Evolutionary conservation across 371 early-diverging fungal species (phyloP).

Genomic region (Saksenaea oblongispora): DNA sequence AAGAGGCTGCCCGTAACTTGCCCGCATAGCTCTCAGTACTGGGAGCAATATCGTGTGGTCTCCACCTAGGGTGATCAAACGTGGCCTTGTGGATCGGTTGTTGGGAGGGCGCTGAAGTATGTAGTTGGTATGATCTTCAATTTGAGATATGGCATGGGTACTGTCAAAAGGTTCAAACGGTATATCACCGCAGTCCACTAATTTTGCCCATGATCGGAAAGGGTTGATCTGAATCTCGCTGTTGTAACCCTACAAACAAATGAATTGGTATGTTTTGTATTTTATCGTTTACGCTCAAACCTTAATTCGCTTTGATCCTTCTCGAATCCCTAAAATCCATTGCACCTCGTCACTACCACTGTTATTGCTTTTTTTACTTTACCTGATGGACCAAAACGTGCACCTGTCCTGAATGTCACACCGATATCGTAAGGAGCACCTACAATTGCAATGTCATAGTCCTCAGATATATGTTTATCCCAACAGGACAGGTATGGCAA

Average conservation of each 20-base stretch:
- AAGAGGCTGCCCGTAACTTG: constrained; percentile 26
- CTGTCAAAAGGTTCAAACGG: constrained; percentile 49
- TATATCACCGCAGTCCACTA: constrained; percentile 36
- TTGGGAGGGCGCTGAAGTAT: constrained; percentile 35
- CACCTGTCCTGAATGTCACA: constrained; percentile 23
- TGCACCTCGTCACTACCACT: not conserved
- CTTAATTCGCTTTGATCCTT: constrained; percentile 19
- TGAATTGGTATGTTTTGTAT: not conserved
- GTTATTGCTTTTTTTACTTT: not conserved
- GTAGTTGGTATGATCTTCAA: constrained; percentile 35
- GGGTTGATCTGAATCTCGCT: constrained; percentile 23
- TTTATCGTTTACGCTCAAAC: not conserved
- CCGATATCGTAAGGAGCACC: constrained; percentile 33
- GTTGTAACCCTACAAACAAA: constrained; percentile 20
- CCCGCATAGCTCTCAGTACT: constrained; percentile 19
- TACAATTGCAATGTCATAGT: constrained; percentile 30
- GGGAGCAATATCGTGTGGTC: constrained; percentile 29
- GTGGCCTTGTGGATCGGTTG: constrained; percentile 5
- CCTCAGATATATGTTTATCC: constrained; percentile 6
- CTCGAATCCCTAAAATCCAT: constrained; percentile 18
- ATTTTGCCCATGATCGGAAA: constrained; percentile 21
- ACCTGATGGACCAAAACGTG: constrained; percentile 33
- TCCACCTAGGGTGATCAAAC: constrained; percentile 25
- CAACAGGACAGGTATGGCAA: constrained; percentile 23
- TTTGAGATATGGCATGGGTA: constrained; percentile 47